These are phyloP conservation scores for Scolecobasidium constrictum DNA, from an alignment of 2,329 filamentous ascomycete genomes.

Conservation along the genomic window DNA sequence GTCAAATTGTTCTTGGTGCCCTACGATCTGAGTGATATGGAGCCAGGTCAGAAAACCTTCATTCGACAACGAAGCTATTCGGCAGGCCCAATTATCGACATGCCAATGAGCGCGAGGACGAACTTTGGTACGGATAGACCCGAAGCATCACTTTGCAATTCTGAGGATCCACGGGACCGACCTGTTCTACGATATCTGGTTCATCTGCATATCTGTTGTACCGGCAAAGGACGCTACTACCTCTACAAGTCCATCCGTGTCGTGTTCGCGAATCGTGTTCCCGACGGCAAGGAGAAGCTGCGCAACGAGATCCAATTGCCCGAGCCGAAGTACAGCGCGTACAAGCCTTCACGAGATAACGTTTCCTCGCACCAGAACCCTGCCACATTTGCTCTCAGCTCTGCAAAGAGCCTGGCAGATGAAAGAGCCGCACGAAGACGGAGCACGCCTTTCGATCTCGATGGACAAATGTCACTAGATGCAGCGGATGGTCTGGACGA, in stretches of 20 bases:
- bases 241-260: constrained; percentile 87
- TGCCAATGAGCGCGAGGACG: constrained; percentile 38
- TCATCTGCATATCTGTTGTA: constrained; percentile 86
- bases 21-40: constrained; percentile 88
- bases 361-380: constrained; percentile 4
- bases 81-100: constrained; percentile 71
- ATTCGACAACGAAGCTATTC: constrained; percentile 91
- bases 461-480: constrained; percentile 17
- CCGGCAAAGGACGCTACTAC: constrained; percentile 72
- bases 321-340: constrained; percentile 75
- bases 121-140: constrained; percentile 42
- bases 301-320: constrained; percentile 82
- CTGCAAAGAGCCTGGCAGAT: constrained; percentile 17
- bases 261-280: constrained; percentile 92
- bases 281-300: constrained; percentile 87
- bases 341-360: constrained; percentile 50
- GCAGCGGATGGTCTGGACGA: constrained; percentile 11
- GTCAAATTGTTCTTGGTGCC: constrained; percentile 93
- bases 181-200: constrained; percentile 81
- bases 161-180: constrained; percentile 44
- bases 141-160: constrained; percentile 40
- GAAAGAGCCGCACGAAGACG: constrained; percentile 18
- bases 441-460: constrained; percentile 22
- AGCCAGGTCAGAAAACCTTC: constrained; percentile 88
- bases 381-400: constrained; percentile 9